phyloP scores from a whole-genome alignment of 495 filamentous ascomycete species.

The Neurospora sp. region DNA sequence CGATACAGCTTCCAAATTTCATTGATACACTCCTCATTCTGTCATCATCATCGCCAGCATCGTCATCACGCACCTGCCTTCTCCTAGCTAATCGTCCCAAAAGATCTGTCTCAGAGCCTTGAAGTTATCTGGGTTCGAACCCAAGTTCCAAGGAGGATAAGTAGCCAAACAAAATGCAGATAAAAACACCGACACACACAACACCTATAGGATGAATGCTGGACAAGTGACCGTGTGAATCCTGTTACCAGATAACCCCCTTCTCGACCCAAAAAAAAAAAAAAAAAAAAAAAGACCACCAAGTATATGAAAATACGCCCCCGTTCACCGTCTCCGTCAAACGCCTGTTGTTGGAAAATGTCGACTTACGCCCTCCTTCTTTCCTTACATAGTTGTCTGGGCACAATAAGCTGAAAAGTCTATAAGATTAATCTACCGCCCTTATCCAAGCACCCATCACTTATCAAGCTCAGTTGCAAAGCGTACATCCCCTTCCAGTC shows the following conservation, averaged over 20 bases:
- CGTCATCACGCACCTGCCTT: not conserved
- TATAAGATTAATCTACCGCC: conserved; percentile 7
- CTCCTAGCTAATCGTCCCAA: not conserved
- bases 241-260: not conserved
- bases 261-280: not conserved
- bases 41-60: not conserved
- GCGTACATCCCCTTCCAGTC: not conserved
- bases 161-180: not conserved
- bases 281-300: not conserved
- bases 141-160: not conserved
- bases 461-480: not conserved
- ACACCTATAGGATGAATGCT: not conserved
- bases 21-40: not conserved
- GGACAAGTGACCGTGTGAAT: not conserved
- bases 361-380: conserved; percentile 1
- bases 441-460: not conserved
- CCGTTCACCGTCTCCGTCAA: conserved; percentile 10
- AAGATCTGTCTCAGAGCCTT: not conserved
- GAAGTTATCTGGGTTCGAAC: not conserved
- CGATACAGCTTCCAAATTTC: not conserved
- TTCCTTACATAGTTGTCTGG: not conserved
- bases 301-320: not conserved
- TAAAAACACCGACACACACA: not conserved
- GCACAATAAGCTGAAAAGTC: conserved; percentile 1
- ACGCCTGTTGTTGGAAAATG: conserved; percentile 14